Conservation (phyloP, 1,139 yeast genomes). For the Taphrina sp. region DNA sequence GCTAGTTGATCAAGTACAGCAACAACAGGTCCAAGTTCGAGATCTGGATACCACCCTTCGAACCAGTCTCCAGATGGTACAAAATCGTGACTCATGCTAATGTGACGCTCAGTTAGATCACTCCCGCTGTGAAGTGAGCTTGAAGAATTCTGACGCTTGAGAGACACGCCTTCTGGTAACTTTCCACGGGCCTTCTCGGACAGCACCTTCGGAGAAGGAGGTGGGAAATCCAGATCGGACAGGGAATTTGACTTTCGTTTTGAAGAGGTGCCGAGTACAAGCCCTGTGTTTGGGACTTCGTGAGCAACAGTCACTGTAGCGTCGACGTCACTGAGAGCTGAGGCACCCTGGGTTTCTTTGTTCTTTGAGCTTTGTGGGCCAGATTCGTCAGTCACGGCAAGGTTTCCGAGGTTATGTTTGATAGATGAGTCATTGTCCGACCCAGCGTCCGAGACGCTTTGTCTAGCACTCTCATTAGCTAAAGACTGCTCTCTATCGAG, state of each 20-base stretch:
- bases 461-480: neutral
- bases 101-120: slow-evolving; percentile 8
- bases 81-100: slow-evolving; percentile 16
- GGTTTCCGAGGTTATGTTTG: neutral
- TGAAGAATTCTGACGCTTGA: slow-evolving; percentile 33
- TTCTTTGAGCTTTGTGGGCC: neutral
- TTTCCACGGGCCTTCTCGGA: slow-evolving; percentile 61
- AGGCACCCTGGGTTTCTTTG: neutral
- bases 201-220: slow-evolving; percentile 57
- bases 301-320: neutral
- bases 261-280: too few species aligned
- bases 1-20: slow-evolving; percentile 30
- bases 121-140: slow-evolving; percentile 4
- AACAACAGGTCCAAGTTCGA: slow-evolving; percentile 34
- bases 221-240: slow-evolving; percentile 11
- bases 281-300: too few species aligned
- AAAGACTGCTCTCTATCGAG: slow-evolving; percentile 5
- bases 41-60: slow-evolving; percentile 34
- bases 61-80: slow-evolving; percentile 37
- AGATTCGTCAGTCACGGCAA: neutral
- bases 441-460: neutral
- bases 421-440: neutral
- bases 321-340: neutral
- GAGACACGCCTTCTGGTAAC: slow-evolving; percentile 48
- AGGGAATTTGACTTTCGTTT: slow-evolving; percentile 8